These are phyloP conservation scores for Mesembryanthemum crystallinum DNA, from an alignment of 148 eudicot species.

Conservation along the genomic window DNA sequence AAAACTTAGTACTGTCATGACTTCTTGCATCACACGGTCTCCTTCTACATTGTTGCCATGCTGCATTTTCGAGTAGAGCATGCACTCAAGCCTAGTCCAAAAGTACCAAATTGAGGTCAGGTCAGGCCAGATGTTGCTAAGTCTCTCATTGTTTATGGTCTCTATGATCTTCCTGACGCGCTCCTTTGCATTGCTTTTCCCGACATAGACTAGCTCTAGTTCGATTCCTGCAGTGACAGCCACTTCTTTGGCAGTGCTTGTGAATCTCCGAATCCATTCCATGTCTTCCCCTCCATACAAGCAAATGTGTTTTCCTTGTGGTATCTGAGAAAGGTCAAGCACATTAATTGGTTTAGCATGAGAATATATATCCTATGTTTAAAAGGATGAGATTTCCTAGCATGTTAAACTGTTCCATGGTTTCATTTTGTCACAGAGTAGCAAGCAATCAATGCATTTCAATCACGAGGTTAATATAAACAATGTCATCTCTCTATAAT, in stretches of 20 bases:
- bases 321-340: conserved; percentile 34
- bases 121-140: conserved; percentile 48
- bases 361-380: neutral
- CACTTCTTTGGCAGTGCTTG: conserved; percentile 34
- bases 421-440: too few species aligned
- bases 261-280: conserved; percentile 65
- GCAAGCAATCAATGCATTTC: too few species aligned
- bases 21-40: conserved; percentile 63
- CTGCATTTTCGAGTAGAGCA: conserved; percentile 72
- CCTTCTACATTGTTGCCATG: conserved; percentile 45
- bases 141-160: conserved; percentile 29
- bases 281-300: conserved; percentile 83
- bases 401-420: neutral
- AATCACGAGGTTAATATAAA: too few species aligned
- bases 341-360: neutral
- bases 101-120: conserved; percentile 65
- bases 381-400: neutral
- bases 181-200: conserved; percentile 64
- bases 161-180: conserved; percentile 35
- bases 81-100: conserved; percentile 85
- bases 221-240: conserved; percentile 35
- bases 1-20: conserved; percentile 58
- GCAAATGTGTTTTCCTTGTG: conserved; percentile 51
- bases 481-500: neutral
- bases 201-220: conserved; percentile 72